Base-by-base conservation (phyloP, 2,329 filamentous ascomycete genomes). In the Bisporella sp. region DNA sequence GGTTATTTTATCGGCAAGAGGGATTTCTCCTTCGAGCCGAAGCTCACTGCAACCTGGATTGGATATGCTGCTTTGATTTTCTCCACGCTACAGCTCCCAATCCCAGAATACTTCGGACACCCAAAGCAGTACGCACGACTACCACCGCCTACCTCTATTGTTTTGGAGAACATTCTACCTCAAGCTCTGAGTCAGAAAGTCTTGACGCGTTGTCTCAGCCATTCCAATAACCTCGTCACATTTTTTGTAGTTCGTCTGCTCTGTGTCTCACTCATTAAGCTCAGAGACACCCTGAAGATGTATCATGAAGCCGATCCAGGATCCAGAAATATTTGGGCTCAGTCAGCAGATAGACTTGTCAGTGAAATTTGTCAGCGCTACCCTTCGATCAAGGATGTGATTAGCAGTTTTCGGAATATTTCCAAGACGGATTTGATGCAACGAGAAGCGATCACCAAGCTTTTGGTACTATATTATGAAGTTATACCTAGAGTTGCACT, bases 41-140 rank as follows among this genome's bases (percentile, higher is more conserved):
- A 96, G 64, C 76, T 95, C 5, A 93, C 90, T 3, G 84, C 90
- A 42, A 93, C 90, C 0, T 99, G 93, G 93, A 87, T 97, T 58
- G 91, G 92, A 41, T 96, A 95, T 64, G 89, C 90, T 0, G 83
- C 90, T 0, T 89, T 97, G 55, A 71, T 99, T 5, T 95, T 95
- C 67, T 87, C 86, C 54, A 81, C 84, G 1, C 82, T 96, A 43
- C 79, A 85, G 51, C 72, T 95, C 35, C 81, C 84, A 1, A 73
- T 96, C 2, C 91, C 91, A 2, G 64, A 72, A 30, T 79, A 78
- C 53, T 89, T 92, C 62, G 89, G 89, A 9, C 80, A 83, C 58
- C 74, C 74, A 40, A 75, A 78, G 9, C 74, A 73, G 41, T 85
- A 81, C 55, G 80, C 82, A 29, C 68, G 73, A 13, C 71, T 84